Percentiles rank a stretch among this genome's conserved stretches.
phyloP scores from a whole-genome alignment of 495 filamentous ascomycete species.

The Choiromyces venosus region DNA sequence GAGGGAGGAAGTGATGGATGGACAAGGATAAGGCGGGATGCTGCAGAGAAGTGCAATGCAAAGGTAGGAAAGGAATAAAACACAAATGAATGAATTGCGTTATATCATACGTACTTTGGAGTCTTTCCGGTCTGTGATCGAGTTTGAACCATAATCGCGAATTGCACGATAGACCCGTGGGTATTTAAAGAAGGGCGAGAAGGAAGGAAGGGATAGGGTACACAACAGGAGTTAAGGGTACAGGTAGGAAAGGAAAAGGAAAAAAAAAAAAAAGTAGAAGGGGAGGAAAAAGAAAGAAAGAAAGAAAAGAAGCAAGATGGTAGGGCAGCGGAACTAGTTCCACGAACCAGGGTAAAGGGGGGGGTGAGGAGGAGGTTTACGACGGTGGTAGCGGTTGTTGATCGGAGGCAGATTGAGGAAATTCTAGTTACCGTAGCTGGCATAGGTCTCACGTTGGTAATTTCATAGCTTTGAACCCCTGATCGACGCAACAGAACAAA shows the following conservation, averaged over 20 bases:
- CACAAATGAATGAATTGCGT: not conserved
- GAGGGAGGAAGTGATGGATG: not conserved
- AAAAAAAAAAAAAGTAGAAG: not conserved
- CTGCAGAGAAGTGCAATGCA: too few species aligned
- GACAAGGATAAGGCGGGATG: not conserved
- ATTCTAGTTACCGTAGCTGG: not conserved
- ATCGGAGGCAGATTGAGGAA: not conserved
- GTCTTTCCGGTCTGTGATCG: conserved; percentile 47
- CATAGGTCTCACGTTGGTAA: not conserved
- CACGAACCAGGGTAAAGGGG: not conserved
- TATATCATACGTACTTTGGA: conserved; percentile 47
- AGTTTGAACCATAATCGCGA: conserved; percentile 8
- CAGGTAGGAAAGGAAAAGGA: too few species aligned
- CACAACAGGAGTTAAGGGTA: not conserved
- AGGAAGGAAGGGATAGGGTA: not conserved
- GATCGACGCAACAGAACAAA: not conserved
- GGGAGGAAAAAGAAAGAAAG: too few species aligned
- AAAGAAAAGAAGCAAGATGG: not conserved
- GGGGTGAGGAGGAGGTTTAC: not conserved
- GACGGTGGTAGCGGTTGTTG: not conserved
- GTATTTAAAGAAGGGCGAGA: not conserved
- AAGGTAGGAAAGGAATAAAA: not conserved
- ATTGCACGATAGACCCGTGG: not conserved
- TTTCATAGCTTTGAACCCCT: not conserved
- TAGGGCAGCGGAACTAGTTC: not conserved